A percentile compares a stretch with the other conserved stretches of the same genome.
Conservation (phyloP, 495 filamentous ascomycete species). For the Lepidopterella palustris region DNA sequence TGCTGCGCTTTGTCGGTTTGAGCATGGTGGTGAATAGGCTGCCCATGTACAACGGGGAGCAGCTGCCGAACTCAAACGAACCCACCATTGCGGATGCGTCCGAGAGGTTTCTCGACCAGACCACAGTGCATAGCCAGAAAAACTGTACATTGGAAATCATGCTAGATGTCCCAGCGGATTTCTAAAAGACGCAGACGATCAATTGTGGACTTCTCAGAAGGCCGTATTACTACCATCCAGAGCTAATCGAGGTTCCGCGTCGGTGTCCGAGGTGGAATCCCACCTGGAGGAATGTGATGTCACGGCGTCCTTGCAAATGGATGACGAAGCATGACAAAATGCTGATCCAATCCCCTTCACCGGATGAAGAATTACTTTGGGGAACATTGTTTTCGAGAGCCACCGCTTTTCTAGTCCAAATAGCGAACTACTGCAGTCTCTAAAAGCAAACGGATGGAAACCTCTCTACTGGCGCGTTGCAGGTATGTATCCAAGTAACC, state of each 20-base stretch:
- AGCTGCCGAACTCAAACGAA: too few relatives aligned
- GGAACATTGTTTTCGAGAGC: conserved; percentile 16
- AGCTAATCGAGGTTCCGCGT: neutral
- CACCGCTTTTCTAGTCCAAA: neutral
- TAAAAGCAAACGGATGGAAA: conserved; percentile 3
- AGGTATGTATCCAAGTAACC: neutral
- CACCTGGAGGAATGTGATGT: neutral
- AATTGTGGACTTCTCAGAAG: neutral
- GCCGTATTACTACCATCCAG: neutral
- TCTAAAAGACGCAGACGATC: too few relatives aligned
- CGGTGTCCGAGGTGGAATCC: neutral
- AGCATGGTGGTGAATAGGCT: too few relatives aligned
- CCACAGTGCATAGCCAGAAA: too few relatives aligned
- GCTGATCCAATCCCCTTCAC: neutral
- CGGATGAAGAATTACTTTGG: neutral
- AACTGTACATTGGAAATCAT: too few relatives aligned
- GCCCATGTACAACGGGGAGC: too few relatives aligned
- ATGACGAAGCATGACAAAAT: neutral
- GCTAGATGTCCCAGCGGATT: too few relatives aligned
- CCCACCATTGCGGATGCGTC: too few relatives aligned
- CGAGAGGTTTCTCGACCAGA: too few relatives aligned
- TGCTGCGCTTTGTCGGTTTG: too few relatives aligned
- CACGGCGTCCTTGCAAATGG: neutral
- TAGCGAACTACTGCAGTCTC: conserved; percentile 6
- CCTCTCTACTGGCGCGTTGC: conserved; percentile 4